phyloP scores from a whole-genome alignment of 2,329 filamentous ascomycete species.

The Celoporthe dispersa region DNA sequence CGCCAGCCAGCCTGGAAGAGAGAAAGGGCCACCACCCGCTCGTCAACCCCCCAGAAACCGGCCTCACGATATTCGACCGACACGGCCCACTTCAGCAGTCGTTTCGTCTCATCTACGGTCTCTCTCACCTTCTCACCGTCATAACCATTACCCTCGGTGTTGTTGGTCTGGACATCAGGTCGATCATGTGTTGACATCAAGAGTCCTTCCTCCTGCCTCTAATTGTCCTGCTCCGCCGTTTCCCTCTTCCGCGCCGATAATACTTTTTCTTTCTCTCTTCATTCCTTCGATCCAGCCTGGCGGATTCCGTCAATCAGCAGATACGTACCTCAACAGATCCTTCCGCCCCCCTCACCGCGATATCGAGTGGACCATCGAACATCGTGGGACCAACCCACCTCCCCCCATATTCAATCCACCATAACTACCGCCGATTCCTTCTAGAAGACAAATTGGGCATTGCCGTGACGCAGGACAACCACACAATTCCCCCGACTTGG shows the following conservation, averaged over 20 bases:
- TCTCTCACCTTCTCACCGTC: slow-evolving; percentile 18
- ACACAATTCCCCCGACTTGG: slow-evolving; percentile 15
- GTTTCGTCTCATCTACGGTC: slow-evolving; percentile 28
- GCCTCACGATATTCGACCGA: slow-evolving; percentile 23
- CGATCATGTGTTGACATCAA: slow-evolving; percentile 30
- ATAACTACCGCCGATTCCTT: slow-evolving; percentile 13
- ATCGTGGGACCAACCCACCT: not conserved
- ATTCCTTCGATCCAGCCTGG: slow-evolving; percentile 16
- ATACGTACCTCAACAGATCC: slow-evolving; percentile 22
- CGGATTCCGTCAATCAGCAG: slow-evolving; percentile 25
- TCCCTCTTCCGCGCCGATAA: slow-evolving; percentile 18
- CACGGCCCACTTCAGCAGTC: slow-evolving; percentile 27
- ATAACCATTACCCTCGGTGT: slow-evolving; percentile 22
- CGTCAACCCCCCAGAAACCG: slow-evolving; percentile 12
- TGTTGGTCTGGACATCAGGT: slow-evolving; percentile 26
- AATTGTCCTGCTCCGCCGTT: slow-evolving; percentile 22
- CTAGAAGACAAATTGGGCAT: slow-evolving; percentile 30
- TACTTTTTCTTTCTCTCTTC: slow-evolving; percentile 1
- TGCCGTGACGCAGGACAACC: slow-evolving; percentile 9
- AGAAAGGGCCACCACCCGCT: slow-evolving; percentile 18
- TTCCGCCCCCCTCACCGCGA: slow-evolving; percentile 22
- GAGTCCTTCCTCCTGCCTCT: slow-evolving; percentile 13
- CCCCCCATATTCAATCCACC: slow-evolving; percentile 5
- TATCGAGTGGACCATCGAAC: slow-evolving; percentile 11
- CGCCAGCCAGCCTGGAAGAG: not conserved